Base-by-base conservation (phyloP, 1,284 basidiomycete species). In the Coniferiporia weirii region DNA sequence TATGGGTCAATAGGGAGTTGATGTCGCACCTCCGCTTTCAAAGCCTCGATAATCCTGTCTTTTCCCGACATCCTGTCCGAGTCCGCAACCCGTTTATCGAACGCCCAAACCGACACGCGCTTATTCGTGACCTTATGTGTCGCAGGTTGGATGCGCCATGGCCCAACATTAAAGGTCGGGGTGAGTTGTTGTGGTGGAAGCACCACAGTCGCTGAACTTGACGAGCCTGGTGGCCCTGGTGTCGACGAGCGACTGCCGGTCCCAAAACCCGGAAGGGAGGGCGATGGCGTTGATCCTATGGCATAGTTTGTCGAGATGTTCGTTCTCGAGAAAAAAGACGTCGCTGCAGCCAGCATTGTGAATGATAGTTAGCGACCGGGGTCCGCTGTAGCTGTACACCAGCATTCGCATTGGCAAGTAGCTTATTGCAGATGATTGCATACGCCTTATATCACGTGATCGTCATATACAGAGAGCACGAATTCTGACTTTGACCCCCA, bases 111-210 rank as follows among this genome's bases (percentile, higher is more conserved):
- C 45, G 86, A 89, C 4, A 95, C 93, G 61, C 85, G 85, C 73
- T 96, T 96, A 63, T 80, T 80, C 2, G 91, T 95, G 49, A 88
- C 84, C 75, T 93, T 95, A 74, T 97, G 94, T 15, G 81, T 81
- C 1, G 89, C 94, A 1, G 84, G 78, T 63, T 93, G 84, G 1
- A 97, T 88, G 66, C 81, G 87, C 94, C 94, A 97, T 59, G 92
- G 74, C 1, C 93, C 93, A n/a, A 95, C 83, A 64, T 76, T 77
- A 63, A 92, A 83, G 4, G 85, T 70, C 2, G 83, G 79, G 17
- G 77, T 71, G 63, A 76, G 75, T 48, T 3, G 80, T 68, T 53
- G 75, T 59, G 52, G 70, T 64, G 38, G 73, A 62, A 40, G 82
- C 73, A 13, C 77, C 74, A 60, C 70, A 48, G 50, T 67, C 54